A percentile compares a stretch with the other conserved stretches of the same genome.
phyloP scores from a whole-genome alignment of 2,329 filamentous ascomycete species.

The Trichoderma lentiforme region DNA sequence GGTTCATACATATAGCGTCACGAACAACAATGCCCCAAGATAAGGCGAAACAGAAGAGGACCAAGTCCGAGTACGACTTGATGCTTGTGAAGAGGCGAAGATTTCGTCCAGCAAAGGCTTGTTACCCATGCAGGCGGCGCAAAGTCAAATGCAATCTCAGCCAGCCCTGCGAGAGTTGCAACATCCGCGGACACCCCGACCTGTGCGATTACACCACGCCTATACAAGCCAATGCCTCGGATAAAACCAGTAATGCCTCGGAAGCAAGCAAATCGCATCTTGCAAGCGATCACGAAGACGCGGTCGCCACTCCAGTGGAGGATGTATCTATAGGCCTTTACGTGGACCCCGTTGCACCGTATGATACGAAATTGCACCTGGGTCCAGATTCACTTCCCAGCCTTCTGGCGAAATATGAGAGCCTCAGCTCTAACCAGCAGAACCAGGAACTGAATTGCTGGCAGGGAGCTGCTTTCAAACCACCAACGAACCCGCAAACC shows the following conservation, averaged over 20 bases:
- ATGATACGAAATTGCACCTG: neutral
- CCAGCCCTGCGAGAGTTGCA: slow-evolving; percentile 1
- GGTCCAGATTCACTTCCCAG: slow-evolving; percentile 3
- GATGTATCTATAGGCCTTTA: neutral
- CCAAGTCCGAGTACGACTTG: neutral
- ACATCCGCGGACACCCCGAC: neutral
- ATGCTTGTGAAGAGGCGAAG: neutral
- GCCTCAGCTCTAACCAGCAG: neutral
- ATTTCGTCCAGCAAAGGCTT: neutral
- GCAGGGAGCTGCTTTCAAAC: neutral
- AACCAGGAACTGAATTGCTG: neutral
- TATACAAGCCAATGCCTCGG: neutral
- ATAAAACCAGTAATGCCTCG: neutral
- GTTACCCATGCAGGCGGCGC: neutral
- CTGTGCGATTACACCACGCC: neutral
- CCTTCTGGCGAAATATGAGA: neutral
- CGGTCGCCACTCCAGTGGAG: neutral
- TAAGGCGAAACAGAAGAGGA: neutral
- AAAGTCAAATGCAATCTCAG: slow-evolving; percentile 1
- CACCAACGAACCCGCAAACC: neutral
- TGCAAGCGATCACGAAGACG: neutral
- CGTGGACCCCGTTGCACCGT: neutral
- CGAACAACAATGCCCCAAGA: neutral
- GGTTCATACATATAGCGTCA: neutral
- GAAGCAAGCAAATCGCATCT: neutral